Evolutionary conservation across 306 rosid genomes (phyloP).

Genomic region (Hippophae rhamnoides): DNA sequence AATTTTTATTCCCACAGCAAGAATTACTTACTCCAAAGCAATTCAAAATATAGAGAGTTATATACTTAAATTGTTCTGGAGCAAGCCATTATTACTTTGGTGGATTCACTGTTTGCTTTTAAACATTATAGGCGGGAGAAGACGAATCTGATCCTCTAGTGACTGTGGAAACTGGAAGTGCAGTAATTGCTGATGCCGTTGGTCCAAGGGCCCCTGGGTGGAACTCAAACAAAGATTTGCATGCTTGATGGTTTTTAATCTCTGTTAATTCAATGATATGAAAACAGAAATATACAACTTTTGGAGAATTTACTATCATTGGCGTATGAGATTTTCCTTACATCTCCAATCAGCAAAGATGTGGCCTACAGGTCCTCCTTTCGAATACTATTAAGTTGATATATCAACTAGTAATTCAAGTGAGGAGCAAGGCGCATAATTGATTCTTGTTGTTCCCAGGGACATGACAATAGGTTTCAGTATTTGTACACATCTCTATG

Average conservation of each 20-base stretch:
- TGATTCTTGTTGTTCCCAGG: no score
- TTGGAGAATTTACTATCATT: conserved; percentile 12
- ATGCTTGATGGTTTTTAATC: conserved; percentile 21
- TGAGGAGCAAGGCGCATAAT: no score
- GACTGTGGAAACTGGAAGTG: conserved; percentile 45
- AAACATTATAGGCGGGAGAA: conserved; percentile 48
- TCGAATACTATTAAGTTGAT: no score
- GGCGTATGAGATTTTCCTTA: conserved; percentile 22
- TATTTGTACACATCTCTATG: no score
- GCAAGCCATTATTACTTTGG: no score
- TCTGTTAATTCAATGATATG: background rate
- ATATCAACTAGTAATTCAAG: no score
- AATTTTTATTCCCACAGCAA: background rate
- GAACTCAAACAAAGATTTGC: conserved; percentile 56
- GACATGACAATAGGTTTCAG: no score
- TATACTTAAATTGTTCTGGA: no score
- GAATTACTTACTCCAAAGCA: background rate
- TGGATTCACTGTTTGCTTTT: conserved; percentile 1
- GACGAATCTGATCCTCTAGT: conserved; percentile 58
- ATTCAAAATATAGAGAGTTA: no score
- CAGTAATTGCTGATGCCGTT: conserved; percentile 29
- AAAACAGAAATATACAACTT: conserved; percentile 2
- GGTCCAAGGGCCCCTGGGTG: conserved; percentile 41
- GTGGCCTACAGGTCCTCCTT: no score
- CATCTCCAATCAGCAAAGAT: no score